A percentile compares a stretch with the other conserved stretches of the same genome.
phyloP scores from a whole-genome alignment of 2,329 filamentous ascomycete genomes.

The Magnaporthales sp. region DNA sequence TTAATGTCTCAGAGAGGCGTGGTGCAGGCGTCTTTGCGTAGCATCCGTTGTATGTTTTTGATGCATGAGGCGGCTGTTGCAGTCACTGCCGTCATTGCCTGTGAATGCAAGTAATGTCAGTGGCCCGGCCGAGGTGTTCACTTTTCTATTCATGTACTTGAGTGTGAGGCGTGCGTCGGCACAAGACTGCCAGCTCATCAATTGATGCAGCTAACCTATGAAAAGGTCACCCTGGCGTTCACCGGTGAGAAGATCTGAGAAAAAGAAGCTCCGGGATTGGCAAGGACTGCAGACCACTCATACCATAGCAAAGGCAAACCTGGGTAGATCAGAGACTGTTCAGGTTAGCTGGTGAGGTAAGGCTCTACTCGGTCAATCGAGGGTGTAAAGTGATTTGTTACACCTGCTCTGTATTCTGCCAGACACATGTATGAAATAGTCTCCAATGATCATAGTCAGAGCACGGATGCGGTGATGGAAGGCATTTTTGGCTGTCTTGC shows the following conservation, averaged over 20 bases:
- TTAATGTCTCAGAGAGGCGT: not conserved
- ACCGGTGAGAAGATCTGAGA: not conserved
- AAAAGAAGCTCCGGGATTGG: not conserved
- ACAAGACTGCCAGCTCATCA: not conserved
- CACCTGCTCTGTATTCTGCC: too few species aligned
- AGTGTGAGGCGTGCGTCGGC: not conserved
- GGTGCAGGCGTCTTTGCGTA: not conserved
- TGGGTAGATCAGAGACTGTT: not conserved
- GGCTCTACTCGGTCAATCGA: not conserved
- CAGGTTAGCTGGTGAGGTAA: not conserved
- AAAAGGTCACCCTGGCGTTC: not conserved
- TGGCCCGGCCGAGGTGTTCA: not conserved
- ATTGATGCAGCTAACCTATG: not conserved
- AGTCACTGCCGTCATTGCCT: not conserved
- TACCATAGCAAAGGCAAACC: too few species aligned
- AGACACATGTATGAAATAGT: too few species aligned
- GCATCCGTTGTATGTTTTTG: not conserved
- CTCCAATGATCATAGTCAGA: not conserved
- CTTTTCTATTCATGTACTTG: not conserved
- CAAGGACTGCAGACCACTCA: too few species aligned
- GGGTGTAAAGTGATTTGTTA: not conserved
- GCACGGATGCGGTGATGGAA: not conserved
- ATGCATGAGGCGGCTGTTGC: not conserved
- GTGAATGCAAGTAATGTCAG: not conserved
- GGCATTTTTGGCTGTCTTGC: not conserved